A percentile compares a stretch with the other conserved stretches of the same genome.
These are phyloP conservation scores for Brassica rapa DNA, from an alignment of 345 rosid species.

Conservation along the genomic window DNA sequence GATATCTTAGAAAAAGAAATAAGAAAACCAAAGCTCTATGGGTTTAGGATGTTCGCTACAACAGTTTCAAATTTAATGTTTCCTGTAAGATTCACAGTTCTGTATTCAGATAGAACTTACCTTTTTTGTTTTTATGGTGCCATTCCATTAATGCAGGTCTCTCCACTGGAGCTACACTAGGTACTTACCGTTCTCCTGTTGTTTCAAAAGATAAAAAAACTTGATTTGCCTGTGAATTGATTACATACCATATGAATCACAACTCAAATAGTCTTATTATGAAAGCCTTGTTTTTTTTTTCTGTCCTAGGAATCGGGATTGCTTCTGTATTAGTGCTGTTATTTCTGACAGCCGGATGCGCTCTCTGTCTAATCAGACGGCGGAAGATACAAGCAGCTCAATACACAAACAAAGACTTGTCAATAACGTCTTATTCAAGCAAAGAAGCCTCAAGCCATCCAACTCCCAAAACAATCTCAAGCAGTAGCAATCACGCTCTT, in stretches of 20 bases:
- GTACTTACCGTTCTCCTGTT: background rate
- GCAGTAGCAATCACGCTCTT: constrained; percentile 56
- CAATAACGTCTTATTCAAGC: constrained; percentile 50
- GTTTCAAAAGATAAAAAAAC: background rate
- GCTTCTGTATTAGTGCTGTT: constrained; percentile 35
- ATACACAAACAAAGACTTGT: constrained; percentile 42
- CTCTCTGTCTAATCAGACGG: constrained; percentile 25
- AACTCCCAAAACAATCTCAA: constrained; percentile 49
- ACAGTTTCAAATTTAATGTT: background rate
- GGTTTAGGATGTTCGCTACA: too few relatives aligned
- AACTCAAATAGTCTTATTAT: background rate
- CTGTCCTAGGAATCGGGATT: constrained; percentile 41
- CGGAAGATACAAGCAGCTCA: constrained; percentile 44
- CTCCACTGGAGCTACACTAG: background rate
- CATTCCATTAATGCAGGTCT: background rate
- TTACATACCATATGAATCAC: background rate
- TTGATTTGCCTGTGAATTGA: background rate
- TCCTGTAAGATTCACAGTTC: too few relatives aligned
- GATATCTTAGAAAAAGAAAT: too few relatives aligned
- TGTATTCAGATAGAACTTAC: too few relatives aligned
- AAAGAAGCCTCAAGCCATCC: constrained; percentile 40
- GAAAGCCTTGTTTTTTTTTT: background rate
- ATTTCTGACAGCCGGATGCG: constrained; percentile 22
- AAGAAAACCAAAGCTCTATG: too few relatives aligned
- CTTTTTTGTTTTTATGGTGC: background rate